These are phyloP conservation scores for Microcyclospora tardicrescens DNA, from an alignment of 2,329 filamentous ascomycete species.

Conservation along the genomic window DNA sequence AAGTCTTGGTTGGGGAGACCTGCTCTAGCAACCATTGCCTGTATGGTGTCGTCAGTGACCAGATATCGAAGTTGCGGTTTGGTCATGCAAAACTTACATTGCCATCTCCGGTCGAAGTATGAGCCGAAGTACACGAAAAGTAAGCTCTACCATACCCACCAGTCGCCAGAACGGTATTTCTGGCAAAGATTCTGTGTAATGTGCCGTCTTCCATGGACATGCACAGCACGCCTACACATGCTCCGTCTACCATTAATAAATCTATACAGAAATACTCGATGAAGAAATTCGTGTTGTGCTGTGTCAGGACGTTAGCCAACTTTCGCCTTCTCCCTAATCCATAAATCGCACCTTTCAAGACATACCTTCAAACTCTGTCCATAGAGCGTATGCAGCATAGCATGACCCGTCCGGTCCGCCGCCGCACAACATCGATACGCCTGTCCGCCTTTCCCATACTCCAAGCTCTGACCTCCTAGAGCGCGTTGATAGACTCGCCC, in stretches of 20 bases:
- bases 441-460: constrained; percentile 37
- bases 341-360: neutral
- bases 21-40: constrained; percentile 37
- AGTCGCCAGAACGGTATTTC: constrained; percentile 37
- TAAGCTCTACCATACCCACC: constrained; percentile 39
- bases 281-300: constrained; percentile 36
- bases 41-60: neutral
- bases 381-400: constrained; percentile 39
- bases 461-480: constrained; percentile 34
- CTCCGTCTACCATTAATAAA: constrained; percentile 36
- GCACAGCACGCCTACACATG: constrained; percentile 35
- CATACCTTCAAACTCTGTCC: constrained; percentile 33
- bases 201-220: constrained; percentile 39
- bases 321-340: neutral
- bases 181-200: constrained; percentile 35
- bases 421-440: constrained; percentile 36
- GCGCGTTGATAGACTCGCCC: constrained; percentile 38
- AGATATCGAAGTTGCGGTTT: neutral
- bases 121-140: constrained; percentile 37
- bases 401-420: constrained; percentile 37
- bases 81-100: constrained; percentile 17
- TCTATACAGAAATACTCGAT: constrained; percentile 40
- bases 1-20: constrained; percentile 38
- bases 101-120: constrained; percentile 38
- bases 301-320: neutral